Base-by-base conservation (phyloP, 129 eudicot genomes). In the Saposhnikovia divaricata region DNA sequence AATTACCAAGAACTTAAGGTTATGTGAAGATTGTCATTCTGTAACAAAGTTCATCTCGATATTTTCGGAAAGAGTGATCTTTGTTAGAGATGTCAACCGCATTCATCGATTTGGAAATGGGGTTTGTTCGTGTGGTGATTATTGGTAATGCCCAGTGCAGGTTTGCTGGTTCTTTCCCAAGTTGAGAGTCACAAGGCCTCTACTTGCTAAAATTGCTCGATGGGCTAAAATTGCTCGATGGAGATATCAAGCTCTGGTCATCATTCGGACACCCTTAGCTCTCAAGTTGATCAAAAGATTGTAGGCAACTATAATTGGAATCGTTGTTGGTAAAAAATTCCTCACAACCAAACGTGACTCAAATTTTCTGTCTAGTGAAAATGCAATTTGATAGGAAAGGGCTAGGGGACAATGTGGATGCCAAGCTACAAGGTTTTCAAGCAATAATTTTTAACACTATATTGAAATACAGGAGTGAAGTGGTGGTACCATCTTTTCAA, bases 11-110 rank as follows among this genome's bases (percentile, higher is more conserved):
- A 94, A 94, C 83, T 77, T 94, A 86, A 86, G 96, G 88, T 78
- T 94, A 69, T 92, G 97, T 79, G 97, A 92, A 87, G 98, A 94
- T 68, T 94, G 98, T 83, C 98, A 94, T 79, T 84, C 92, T 1
- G 88, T 94, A 77, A 94, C 96, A n/a, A 94, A 94, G 92, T 89
- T 94, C 80, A 79, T 94, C 70, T 90, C 98, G 48, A 92, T 75
- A 80, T 89, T 86, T 82, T 84, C 89, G 4, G 61, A 82, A 37
- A 89, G 96, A 81, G 97, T 92, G 82, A 92, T 94, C 81, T 31
- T 94, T 74, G 98, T 94, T 34, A 89, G 98, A 47, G 97, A 94
- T 86, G 87, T 89, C 61, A 94, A 94, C 81, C 96, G 98, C 34
- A 78, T 91, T 57, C 98, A 94, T 82, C 91, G 47, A 82, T 94